Conservation (phyloP, 306 rosid species). For the Glycine tomentella region DNA sequence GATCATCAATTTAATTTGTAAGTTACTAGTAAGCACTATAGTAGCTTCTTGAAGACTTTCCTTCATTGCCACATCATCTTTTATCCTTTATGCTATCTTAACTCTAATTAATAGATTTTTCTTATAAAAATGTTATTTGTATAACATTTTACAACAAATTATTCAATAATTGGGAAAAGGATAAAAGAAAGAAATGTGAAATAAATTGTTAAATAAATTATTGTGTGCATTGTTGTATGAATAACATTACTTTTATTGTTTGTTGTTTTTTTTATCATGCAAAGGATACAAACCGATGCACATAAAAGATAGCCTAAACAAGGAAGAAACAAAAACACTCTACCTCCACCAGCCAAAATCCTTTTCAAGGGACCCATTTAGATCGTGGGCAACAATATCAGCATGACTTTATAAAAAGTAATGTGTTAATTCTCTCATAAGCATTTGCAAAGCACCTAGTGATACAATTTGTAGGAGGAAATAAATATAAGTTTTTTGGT, state of each 20-base stretch:
- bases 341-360: constrained; percentile 5
- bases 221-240: too few species aligned
- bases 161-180: too few species aligned
- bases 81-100: too few species aligned
- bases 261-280: neutral
- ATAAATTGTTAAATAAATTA: too few species aligned
- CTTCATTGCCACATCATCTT: too few species aligned
- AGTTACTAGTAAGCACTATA: too few species aligned
- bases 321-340: constrained; percentile 15
- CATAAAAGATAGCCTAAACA: constrained; percentile 11
- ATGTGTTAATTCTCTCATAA: neutral
- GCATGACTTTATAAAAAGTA: constrained; percentile 27
- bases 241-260: neutral
- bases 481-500: too few species aligned
- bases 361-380: constrained; percentile 29
- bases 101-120: too few species aligned
- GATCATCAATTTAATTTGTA: neutral
- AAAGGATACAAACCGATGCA: constrained; percentile 29
- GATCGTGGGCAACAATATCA: constrained; percentile 31
- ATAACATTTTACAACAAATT: too few species aligned
- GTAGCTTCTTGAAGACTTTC: too few species aligned
- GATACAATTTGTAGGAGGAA: neutral
- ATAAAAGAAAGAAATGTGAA: too few species aligned
- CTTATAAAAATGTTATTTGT: too few species aligned
- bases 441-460: neutral